Evolutionary conservation across 129 eudicot species (phyloP).

Genomic region (Helichrysum umbraculigerum): DNA sequence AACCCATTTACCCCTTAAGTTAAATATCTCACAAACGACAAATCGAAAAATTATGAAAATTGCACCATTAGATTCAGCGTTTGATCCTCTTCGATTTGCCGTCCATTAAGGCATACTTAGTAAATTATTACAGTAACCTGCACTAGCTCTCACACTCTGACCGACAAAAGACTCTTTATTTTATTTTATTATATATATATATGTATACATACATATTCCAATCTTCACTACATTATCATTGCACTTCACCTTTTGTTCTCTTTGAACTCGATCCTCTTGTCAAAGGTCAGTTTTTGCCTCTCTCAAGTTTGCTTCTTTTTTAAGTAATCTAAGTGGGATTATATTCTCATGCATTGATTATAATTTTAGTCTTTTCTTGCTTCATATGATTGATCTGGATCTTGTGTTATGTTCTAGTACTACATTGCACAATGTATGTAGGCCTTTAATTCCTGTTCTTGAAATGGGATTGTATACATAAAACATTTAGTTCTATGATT

Average conservation of each 20-base stretch:
- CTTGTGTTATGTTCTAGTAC: conserved; percentile 1
- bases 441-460: conserved; percentile 6
- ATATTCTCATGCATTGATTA: neutral
- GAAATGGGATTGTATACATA: neutral
- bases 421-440: conserved; percentile 30
- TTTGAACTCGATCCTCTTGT: conserved; percentile 32
- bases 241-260: conserved; percentile 34
- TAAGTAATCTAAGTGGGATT: conserved; percentile 16
- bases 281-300: conserved; percentile 41
- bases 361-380: conserved; percentile 17
- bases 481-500: too few species aligned
- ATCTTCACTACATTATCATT: conserved; percentile 28
- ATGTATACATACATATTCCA: conserved; percentile 28
- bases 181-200: too few species aligned
- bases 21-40: too few species aligned
- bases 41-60: too few species aligned
- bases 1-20: too few species aligned
- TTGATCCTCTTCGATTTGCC: too few species aligned
- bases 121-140: too few species aligned
- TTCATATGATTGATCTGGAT: conserved; percentile 34
- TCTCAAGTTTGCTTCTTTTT: conserved; percentile 31
- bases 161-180: conserved; percentile 20
- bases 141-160: conserved; percentile 31
- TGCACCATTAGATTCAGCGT: too few species aligned
- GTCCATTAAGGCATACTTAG: too few species aligned